Evolutionary conservation across 2,329 filamentous ascomycete species (phyloP), one percentile per base, ranked within the genome.

Genomic region (Pezicula radicicola): DNA sequence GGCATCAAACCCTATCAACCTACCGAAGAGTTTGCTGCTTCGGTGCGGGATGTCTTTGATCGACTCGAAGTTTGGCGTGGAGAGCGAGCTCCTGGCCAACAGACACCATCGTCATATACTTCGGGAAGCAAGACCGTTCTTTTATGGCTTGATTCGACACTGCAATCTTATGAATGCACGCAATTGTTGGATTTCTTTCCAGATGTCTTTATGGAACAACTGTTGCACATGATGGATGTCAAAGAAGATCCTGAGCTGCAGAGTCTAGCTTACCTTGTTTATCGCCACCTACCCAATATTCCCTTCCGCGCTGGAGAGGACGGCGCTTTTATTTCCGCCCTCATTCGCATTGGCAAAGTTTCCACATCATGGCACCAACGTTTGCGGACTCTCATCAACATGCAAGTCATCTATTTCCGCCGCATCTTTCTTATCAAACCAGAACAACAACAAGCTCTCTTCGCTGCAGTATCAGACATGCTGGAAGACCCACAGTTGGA

Each of bases 221-320:
- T 99, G 13, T 75, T 99, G 48, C 92, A 99, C 75, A 99, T 99
- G 94, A 99, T 99, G 93, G 94, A 99, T 66, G 91, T 99, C 68
- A 97, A 97, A 70, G 94, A 99, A 70, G 94, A 99, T 63, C 91
- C 91, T 0, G 95, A 99, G 70, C 80, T 99, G 2, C 95, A 97
- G 77, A 87, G 89, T 9, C 80, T 97, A 8, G 93, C 94, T 0
- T 99, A 97, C 67, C 91, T 96, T 65, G 94, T 99, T 40, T 99
- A 97, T 75, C 88, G 93, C 6, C 93, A 99, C 66, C 76, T 99
- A 15, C 91, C 94, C 13, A 99, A 99, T 68, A 91, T 99, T 51
- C 92, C 94, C 0, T 93, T 97, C 72, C 86, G 89, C 2, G 81
- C 85, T 30, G 91, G 92, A 52, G 89, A 97, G 68, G 91, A 96